Conservation (phyloP, 2,329 filamentous ascomycete species). For the Pseudomassariella vexata region DNA sequence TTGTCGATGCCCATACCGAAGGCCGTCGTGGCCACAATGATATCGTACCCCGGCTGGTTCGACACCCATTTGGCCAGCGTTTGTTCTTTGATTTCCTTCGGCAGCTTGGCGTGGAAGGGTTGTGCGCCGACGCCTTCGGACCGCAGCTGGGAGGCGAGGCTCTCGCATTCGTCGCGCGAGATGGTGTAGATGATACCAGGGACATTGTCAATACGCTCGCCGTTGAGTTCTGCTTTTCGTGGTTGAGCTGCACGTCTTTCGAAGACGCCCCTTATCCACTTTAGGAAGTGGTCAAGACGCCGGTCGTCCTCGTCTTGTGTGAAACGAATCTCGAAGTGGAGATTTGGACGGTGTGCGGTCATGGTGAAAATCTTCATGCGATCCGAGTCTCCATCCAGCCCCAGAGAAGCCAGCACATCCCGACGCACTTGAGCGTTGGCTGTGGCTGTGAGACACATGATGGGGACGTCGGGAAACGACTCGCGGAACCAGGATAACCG, state of each 20-base stretch:
- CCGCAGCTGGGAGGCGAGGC: constrained; percentile 59
- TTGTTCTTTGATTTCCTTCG: constrained; percentile 63
- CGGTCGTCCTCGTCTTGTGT: constrained; percentile 69
- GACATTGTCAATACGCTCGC: constrained; percentile 57
- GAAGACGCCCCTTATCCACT: constrained; percentile 72
- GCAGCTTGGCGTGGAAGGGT: constrained; percentile 66
- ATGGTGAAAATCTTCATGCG: constrained; percentile 72
- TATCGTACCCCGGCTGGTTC: constrained; percentile 72
- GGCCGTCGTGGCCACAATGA: constrained; percentile 91
- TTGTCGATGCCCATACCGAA: constrained; percentile 99
- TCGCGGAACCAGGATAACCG: constrained; percentile 79
- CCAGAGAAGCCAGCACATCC: constrained; percentile 76
- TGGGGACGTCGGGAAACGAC: constrained; percentile 76
- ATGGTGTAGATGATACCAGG: constrained; percentile 77
- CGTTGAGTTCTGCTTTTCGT: constrained; percentile 52
- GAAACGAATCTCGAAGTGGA: constrained; percentile 87
- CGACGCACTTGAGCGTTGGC: constrained; percentile 73
- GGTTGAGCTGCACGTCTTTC: constrained; percentile 56
- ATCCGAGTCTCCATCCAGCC: constrained; percentile 53
- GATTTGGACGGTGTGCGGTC: constrained; percentile 75
- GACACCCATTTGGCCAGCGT: constrained; percentile 67
- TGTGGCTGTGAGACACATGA: constrained; percentile 90
- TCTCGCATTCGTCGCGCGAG: constrained; percentile 69
- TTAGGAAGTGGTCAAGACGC: constrained; percentile 66
- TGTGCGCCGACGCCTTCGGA: constrained; percentile 66